Evolutionary conservation across 805 yeast species (phyloP).

Genomic region (Starmera dryadoides): DNA sequence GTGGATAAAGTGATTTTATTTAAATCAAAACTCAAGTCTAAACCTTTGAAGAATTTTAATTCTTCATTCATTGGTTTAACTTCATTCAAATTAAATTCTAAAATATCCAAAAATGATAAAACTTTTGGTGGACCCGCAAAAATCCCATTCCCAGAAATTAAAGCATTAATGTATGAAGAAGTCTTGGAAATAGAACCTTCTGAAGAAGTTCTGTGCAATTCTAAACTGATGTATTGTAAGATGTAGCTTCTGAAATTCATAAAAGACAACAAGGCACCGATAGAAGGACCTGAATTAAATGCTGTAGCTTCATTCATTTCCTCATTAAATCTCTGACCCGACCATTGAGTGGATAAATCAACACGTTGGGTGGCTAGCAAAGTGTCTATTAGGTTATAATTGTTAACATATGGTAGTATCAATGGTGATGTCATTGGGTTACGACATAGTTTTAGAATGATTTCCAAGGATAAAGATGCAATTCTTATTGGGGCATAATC

Average conservation of each 20-base stretch:
- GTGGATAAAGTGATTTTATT: conserved; percentile 27
- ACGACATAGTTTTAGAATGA: conserved; percentile 54
- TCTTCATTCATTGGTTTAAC: conserved; percentile 21
- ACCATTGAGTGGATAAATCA: conserved; percentile 50
- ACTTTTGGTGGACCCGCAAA: conserved; percentile 59
- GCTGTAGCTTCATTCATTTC: conserved; percentile 24
- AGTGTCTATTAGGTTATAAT: conserved; percentile 41
- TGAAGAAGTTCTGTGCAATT: conserved; percentile 51
- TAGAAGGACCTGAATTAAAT: conserved; percentile 25
- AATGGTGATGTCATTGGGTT: conserved; percentile 46
- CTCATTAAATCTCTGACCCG: conserved; percentile 35
- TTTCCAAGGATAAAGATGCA: conserved; percentile 51
- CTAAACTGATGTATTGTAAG: conserved; percentile 62
- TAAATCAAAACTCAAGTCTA: conserved; percentile 35
- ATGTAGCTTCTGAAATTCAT: conserved; percentile 52
- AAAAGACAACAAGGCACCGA: conserved; percentile 54
- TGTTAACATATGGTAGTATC: conserved; percentile 46
- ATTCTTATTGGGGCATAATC: conserved; percentile 51
- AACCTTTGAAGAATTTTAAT: conserved; percentile 23
- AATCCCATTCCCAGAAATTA: conserved; percentile 44
- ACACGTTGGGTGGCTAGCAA: conserved; percentile 46
- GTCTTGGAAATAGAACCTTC: conserved; percentile 43
- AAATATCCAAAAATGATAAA: conserved; percentile 61
- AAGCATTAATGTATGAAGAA: conserved; percentile 40
- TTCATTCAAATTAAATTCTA: conserved; percentile 50